Base-by-base conservation (phyloP, 768 basidiomycete genomes). In the Mycena indigotica region DNA sequence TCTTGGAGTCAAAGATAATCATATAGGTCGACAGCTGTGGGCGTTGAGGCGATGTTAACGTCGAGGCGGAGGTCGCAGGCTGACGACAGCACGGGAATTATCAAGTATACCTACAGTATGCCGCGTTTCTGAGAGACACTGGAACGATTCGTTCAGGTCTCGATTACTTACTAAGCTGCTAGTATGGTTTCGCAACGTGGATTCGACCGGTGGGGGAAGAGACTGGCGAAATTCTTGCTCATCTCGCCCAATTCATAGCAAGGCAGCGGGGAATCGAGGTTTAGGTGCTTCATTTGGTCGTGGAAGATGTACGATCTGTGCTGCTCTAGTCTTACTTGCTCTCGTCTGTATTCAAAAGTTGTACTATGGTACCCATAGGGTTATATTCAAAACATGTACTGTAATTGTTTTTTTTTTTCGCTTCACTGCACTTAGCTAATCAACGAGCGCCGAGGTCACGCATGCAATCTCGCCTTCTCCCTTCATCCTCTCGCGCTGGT, bases 201-300 rank as follows among this genome's bases (percentile, higher is more conserved):
- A 93, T 95, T 61, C 75, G 87, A 5, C 88, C 91, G 0, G 86
- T 89, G 2, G 91, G 89, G 1, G 88, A 91, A 70, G 93, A 95
- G 72, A 85, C 86, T 3, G 76, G 77, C 17, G 79, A 75, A 24
- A 83, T 92, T 73, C 63, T 93, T 26, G 72, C 80, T 23, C 89
- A 87, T 63, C 73, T 95, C 5, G 83, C 86, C 1, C 73, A 79
- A 41, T 94, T 93, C 67, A 85, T 93, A 24, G 73, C 73, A 10
- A 73, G 69, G 61, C 74, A 77, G 54, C 41, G 62, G 4, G 63
- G 35, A 56, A 64, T 49, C 55, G 23, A 24, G 46, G 62, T 69
- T 55, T 72, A 73, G 25, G 12, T 23, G 25, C 25, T 25, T n/a
- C n/a, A n/a, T n/a, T n/a, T n/a, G n/a, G n/a, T n/a, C n/a, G n/a